A percentile compares a stretch with the other conserved stretches of the same genome.
Conservation (phyloP, 805 yeast species). For the Candida cerambycidarum region DNA sequence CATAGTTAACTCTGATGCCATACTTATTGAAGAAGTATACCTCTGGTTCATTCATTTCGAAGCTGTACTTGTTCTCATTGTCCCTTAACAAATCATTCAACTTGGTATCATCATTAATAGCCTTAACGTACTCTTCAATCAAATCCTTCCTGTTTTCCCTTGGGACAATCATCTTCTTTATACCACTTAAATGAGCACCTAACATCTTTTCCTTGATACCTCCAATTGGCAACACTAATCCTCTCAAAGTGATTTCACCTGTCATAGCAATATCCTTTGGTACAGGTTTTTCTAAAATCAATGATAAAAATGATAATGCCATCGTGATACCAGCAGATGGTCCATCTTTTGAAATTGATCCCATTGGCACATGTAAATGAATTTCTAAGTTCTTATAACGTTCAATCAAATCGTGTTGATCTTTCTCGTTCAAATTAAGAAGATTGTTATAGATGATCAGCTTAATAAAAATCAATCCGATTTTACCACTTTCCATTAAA, state of each 20-base stretch:
- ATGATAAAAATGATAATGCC: conserved; percentile 47
- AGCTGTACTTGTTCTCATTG: conserved; percentile 28
- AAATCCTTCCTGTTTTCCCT: conserved; percentile 68
- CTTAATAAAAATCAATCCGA: conserved; percentile 72
- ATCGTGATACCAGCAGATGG: conserved; percentile 51
- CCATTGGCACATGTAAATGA: conserved; percentile 51
- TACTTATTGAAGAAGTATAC: conserved; percentile 50
- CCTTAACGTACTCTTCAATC: conserved; percentile 50
- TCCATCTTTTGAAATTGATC: conserved; percentile 48
- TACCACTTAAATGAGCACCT: conserved; percentile 70
- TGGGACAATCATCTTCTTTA: conserved; percentile 64
- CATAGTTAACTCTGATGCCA: conserved; percentile 62
- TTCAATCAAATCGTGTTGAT: conserved; percentile 33
- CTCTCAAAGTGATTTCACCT: conserved; percentile 80
- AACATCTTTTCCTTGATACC: conserved; percentile 75
- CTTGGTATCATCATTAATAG: conserved; percentile 32
- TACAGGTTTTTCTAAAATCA: conserved; percentile 44
- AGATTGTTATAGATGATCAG: conserved; percentile 44
- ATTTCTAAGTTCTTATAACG: conserved; percentile 57
- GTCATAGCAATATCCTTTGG: conserved; percentile 70
- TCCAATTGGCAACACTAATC: conserved; percentile 78
- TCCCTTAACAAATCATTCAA: conserved; percentile 39
- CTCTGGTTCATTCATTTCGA: conserved; percentile 47
- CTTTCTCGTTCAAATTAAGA: conserved; percentile 29
- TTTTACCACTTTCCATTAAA: conserved; percentile 75